Evolutionary conservation across 2,329 filamentous ascomycete species (phyloP), one percentile per base, ranked within the genome.

Genomic region (Colletotrichum tabaci): DNA sequence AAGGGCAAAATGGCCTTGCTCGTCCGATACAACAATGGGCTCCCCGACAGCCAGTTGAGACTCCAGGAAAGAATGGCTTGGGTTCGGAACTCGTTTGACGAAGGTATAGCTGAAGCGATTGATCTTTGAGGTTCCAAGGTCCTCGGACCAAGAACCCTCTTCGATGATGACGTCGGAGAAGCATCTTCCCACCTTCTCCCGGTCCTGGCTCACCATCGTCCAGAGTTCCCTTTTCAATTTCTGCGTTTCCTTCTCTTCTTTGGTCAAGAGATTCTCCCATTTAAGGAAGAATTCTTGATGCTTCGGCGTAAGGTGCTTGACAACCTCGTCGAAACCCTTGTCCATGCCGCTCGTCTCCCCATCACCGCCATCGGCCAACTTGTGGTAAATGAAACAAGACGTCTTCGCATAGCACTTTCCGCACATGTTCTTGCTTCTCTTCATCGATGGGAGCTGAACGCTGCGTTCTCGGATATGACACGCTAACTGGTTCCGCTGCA

Each of bases 21-120:
- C 96, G 76, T 98, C 96, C 0, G 96, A 98, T 4, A 99, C 89
- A n/a, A 99, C 96, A 61, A 98, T 92, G 0, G 96, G 96, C 78
- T 99, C 96, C 52, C 96, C 96, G 35, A 94, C 87, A 2, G 87
- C 90, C 40, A 99, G 89, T 77, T 98, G 95, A 1, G 95, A 98
- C 77, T 98, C 96, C 1, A 94, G 84, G 77, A 99, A 99, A 0
- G 94, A 97, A 77, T 96, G 95, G 0, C 87, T 87, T 0, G 90
- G 76, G 2, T 84, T 77, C 0, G 87, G 80, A 30, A 87, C 87
- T 67, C 91, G 88, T 79, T 97, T 97, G 77, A 94, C 79, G 74
- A 99, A 94, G 0, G 89, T 93, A 82, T 99, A 99, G 62, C 89
- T 90, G 78, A 93, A 98, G 35, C 95, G 92, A 79, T 98, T 98